Evolutionary conservation across 2,329 filamentous ascomycete species (phyloP).

Genomic region (Xylogone sp.): DNA sequence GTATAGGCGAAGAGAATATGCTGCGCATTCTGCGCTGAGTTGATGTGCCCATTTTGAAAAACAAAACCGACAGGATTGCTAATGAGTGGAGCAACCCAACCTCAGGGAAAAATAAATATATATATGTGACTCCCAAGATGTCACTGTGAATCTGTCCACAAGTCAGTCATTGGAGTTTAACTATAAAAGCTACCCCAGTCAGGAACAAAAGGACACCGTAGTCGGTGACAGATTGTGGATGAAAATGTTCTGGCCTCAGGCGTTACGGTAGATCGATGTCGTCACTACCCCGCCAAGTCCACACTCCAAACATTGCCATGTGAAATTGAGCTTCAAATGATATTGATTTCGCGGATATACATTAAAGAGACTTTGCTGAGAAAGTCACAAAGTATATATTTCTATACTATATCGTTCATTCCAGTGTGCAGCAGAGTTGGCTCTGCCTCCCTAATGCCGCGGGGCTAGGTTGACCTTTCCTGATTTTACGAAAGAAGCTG

Average conservation of each 20-base stretch:
- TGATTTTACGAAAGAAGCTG: not conserved
- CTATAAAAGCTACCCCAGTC: constrained; percentile 14
- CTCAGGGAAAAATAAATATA: constrained; percentile 9
- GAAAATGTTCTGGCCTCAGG: not conserved
- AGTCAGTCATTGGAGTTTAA: not conserved
- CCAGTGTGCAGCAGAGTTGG: not conserved
- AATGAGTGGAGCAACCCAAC: constrained; percentile 22
- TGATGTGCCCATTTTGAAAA: constrained; percentile 21
- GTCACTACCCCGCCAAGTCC: not conserved
- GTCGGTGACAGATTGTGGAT: not conserved
- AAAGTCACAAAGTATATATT: not conserved
- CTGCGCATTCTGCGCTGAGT: constrained; percentile 9
- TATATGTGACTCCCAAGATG: constrained; percentile 19
- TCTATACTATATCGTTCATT: not conserved
- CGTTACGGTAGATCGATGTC: not conserved
- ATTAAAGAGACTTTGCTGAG: not conserved
- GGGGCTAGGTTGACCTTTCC: too few species aligned
- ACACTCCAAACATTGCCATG: not conserved
- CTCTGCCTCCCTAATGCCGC: too few species aligned
- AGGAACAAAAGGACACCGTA: constrained; percentile 20
- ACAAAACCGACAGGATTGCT: constrained; percentile 13
- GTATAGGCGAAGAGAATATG: constrained; percentile 20
- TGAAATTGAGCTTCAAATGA: not conserved
- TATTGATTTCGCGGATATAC: too few species aligned
- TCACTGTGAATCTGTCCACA: constrained; percentile 22